Percentiles rank a stretch among this genome's conserved stretches.
Conservation (phyloP, 164 flowering plant species). For the Taxillus chinensis region DNA sequence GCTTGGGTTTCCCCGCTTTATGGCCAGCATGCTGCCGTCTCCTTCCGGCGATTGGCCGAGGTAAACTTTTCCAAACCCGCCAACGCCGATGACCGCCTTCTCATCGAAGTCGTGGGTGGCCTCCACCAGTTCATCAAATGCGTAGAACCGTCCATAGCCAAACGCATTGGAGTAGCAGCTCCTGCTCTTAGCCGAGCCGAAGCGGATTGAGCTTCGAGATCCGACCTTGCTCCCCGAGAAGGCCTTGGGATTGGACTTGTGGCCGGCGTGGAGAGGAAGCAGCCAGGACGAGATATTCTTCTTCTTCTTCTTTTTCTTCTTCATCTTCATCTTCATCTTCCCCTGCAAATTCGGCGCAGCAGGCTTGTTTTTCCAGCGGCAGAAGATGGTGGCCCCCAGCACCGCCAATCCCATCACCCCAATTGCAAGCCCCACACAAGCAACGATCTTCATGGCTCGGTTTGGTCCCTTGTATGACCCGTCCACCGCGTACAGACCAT, state of each 20-base stretch:
- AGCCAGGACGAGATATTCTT: slow-evolving; percentile 53
- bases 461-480: slow-evolving; percentile 18
- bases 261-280: slow-evolving; percentile 31
- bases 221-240: slow-evolving; percentile 34
- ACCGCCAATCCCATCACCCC: slow-evolving; percentile 32
- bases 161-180: slow-evolving; percentile 26
- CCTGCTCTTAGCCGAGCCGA: slow-evolving; percentile 39
- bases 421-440: slow-evolving; percentile 34
- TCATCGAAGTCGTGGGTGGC: slow-evolving; percentile 73
- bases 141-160: slow-evolving; percentile 53
- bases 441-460: slow-evolving; percentile 16
- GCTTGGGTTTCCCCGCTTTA: slow-evolving; percentile 62
- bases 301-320: slow-evolving; percentile 26
- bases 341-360: slow-evolving; percentile 25
- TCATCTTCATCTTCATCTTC: slow-evolving; percentile 30
- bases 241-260: slow-evolving; percentile 6
- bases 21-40: slow-evolving; percentile 62
- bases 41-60: slow-evolving; percentile 34
- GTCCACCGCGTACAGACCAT: slow-evolving; percentile 39
- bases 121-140: slow-evolving; percentile 42
- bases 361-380: slow-evolving; percentile 41
- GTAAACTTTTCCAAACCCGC: slow-evolving; percentile 95
- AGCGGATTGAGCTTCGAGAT: slow-evolving; percentile 18
- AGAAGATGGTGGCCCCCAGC: slow-evolving; percentile 17
- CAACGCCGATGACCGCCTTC: slow-evolving; percentile 66